Percentiles rank a stretch among this genome's conserved stretches.
These are phyloP conservation scores for Beta vulgaris DNA, from an alignment of 148 eudicot species.

Conservation along the genomic window DNA sequence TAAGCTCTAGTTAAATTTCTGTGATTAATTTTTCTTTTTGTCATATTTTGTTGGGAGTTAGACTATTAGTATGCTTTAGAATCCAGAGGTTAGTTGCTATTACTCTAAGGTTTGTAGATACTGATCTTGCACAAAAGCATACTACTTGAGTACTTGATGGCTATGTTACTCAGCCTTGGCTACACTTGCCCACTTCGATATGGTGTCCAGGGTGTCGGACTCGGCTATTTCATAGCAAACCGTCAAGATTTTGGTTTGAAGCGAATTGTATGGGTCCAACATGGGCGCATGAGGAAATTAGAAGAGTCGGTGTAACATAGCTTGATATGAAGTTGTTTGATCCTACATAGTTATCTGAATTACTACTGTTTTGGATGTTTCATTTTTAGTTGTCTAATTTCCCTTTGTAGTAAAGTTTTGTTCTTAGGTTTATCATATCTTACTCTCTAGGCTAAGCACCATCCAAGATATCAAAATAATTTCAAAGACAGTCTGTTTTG, in stretches of 20 bases:
- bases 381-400: background rate
- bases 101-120: background rate
- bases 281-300: too few species aligned
- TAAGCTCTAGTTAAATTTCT: too few species aligned
- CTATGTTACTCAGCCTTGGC: too few species aligned
- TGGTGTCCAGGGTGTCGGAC: too few species aligned
- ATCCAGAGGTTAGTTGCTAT: background rate
- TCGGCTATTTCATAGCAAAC: too few species aligned
- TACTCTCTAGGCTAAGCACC: slow-evolving; percentile 3
- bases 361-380: background rate
- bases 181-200: too few species aligned
- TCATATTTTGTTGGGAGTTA: background rate
- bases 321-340: background rate
- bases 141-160: background rate
- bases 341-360: background rate
- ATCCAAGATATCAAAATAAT: background rate
- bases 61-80: background rate
- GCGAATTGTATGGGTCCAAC: too few species aligned
- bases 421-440: background rate
- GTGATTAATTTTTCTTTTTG: background rate
- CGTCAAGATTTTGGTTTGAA: too few species aligned
- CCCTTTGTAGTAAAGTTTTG: background rate
- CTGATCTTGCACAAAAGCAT: background rate
- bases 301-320: too few species aligned
- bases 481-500: background rate